Conservation (phyloP, 2,329 filamentous ascomycete species). For the Trichoderma sp. region DNA sequence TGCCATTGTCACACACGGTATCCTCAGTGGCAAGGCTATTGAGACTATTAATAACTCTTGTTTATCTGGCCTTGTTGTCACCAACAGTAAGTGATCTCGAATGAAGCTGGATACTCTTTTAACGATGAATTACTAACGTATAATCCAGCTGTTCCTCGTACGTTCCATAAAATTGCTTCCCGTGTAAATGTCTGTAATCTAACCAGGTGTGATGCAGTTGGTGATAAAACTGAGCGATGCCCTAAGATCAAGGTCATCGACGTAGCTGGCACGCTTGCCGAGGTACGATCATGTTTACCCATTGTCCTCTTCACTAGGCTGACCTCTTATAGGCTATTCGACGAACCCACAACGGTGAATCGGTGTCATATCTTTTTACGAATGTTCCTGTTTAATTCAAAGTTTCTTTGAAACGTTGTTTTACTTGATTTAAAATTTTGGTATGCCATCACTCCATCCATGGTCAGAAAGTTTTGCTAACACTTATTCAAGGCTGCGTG, state of each 20-base stretch:
- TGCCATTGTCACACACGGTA: conserved; percentile 94
- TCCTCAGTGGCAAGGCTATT: conserved; percentile 85
- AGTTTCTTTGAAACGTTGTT: not conserved
- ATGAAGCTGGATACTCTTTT: not conserved
- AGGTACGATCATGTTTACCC: conserved; percentile 41
- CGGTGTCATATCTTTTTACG: conserved; percentile 69
- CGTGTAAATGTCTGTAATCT: not conserved
- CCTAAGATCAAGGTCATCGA: conserved; percentile 87
- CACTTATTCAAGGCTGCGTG: not conserved
- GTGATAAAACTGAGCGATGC: conserved; percentile 78
- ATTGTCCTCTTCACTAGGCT: conserved; percentile 15
- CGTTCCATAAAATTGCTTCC: conserved; percentile 24
- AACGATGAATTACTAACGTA: conserved; percentile 34
- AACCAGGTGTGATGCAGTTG: conserved; percentile 46
- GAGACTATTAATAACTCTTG: conserved; percentile 80
- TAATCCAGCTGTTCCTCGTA: conserved; percentile 43
- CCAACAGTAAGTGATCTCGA: conserved; percentile 64
- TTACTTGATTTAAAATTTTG: conserved; percentile 5
- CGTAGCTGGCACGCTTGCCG: conserved; percentile 81
- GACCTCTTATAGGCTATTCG: conserved; percentile 59
- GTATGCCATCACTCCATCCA: not conserved
- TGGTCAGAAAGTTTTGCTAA: not conserved
- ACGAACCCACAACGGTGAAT: conserved; percentile 68
- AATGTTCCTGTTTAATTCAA: conserved; percentile 58
- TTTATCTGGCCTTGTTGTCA: conserved; percentile 80